A percentile compares a stretch with the other conserved stretches of the same genome.
phyloP scores from a whole-genome alignment of 495 filamentous ascomycete species.

The Glutinoglossum americanum region DNA sequence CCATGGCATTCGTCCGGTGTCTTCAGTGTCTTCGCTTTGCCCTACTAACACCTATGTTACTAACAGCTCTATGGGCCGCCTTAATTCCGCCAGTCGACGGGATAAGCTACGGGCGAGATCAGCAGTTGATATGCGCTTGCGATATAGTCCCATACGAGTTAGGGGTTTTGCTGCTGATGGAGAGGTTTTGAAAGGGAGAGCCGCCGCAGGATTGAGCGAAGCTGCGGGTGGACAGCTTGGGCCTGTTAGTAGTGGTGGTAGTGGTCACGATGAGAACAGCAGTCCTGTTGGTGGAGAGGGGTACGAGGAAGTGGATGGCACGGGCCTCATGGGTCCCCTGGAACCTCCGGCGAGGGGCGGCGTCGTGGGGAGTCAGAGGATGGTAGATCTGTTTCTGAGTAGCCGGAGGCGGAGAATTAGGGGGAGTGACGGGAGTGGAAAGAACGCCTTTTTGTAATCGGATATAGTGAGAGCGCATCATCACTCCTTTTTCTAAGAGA shows the following conservation, averaged over 20 bases:
- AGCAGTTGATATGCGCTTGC: background rate
- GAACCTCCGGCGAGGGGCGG: background rate
- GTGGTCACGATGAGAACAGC: background rate
- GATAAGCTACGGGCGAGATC: conserved; percentile 14
- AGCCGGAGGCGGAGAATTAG: conserved; percentile 26
- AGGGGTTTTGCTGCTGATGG: background rate
- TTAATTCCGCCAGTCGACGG: conserved; percentile 4
- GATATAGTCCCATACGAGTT: background rate
- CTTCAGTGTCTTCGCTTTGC: background rate
- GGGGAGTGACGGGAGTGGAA: conserved; percentile 7
- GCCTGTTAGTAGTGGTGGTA: background rate
- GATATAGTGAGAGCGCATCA: too few relatives aligned
- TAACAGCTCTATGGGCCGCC: background rate
- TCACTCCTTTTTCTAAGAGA: too few relatives aligned
- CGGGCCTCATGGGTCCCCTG: conserved; percentile 3
- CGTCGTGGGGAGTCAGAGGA: conserved; percentile 27
- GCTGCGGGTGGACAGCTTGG: background rate
- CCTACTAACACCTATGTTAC: background rate
- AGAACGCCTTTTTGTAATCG: background rate
- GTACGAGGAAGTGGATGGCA: conserved; percentile 8
- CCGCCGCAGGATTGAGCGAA: background rate
- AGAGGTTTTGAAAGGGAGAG: background rate
- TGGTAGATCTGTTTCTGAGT: conserved; percentile 39
- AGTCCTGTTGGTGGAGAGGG: background rate
- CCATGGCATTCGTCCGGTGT: background rate